Evolutionary conservation across 2,329 filamentous ascomycete species (phyloP).

Genomic region (Pseudogymnoascus destructans): DNA sequence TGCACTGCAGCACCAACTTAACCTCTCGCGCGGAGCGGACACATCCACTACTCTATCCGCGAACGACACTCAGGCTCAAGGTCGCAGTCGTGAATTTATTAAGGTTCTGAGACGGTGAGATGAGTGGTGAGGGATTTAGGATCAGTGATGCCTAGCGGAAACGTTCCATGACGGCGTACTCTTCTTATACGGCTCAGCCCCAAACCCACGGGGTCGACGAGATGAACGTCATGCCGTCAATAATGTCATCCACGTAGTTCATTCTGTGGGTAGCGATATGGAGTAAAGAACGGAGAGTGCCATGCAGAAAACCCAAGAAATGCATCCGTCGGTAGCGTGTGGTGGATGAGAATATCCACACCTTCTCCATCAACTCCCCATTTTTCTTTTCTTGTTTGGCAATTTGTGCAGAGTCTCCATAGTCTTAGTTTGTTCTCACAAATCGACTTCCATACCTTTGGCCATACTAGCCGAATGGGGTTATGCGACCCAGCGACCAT

Average conservation of each 20-base stretch:
- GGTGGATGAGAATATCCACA: not conserved
- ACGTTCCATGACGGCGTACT: not conserved
- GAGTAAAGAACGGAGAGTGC: not conserved
- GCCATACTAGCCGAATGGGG: not conserved
- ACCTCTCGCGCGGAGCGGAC: not conserved
- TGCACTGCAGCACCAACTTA: not conserved
- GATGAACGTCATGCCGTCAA: not conserved
- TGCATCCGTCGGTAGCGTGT: not conserved
- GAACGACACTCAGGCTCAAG: not conserved
- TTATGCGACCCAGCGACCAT: not conserved
- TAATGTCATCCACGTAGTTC: not conserved
- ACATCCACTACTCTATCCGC: not conserved
- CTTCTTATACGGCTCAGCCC: not conserved
- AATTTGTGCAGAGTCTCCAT: not conserved
- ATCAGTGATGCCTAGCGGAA: slow-evolving; percentile 1
- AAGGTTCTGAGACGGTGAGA: not conserved
- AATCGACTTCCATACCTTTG: not conserved
- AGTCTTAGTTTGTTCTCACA: not conserved
- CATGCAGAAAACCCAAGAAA: not conserved
- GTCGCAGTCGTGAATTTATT: not conserved
- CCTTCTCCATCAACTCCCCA: not conserved
- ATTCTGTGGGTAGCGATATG: slow-evolving; percentile 1
- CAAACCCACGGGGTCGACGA: not conserved
- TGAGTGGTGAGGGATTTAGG: not conserved
- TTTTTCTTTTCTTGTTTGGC: not conserved